phyloP scores from a whole-genome alignment of 768 basidiomycete genomes.

The Tephrocybe sp. region DNA sequence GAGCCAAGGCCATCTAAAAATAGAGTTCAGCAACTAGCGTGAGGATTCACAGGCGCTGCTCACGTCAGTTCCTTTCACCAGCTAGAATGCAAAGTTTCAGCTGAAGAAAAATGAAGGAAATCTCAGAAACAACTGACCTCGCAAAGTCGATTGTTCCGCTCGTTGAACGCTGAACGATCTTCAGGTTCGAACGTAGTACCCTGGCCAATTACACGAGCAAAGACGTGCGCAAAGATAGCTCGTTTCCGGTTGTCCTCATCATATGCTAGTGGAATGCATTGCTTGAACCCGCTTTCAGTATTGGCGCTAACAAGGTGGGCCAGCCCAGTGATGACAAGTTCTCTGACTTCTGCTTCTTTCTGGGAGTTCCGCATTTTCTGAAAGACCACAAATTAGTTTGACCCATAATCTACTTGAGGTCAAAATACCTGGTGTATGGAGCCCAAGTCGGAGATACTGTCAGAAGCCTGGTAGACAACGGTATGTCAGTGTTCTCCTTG shows the following conservation, averaged over 20 bases:
- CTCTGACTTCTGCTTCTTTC: conserved; percentile 62
- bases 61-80: conserved; percentile 75
- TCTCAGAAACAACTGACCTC: conserved; percentile 42
- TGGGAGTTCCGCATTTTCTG: conserved; percentile 44
- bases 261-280: conserved; percentile 78
- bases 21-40: conserved; percentile 5
- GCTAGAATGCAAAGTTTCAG: conserved; percentile 32
- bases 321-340: conserved; percentile 76
- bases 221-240: conserved; percentile 80
- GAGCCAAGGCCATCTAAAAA: conserved; percentile 66
- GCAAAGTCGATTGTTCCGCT: conserved; percentile 50
- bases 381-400: too few relatives aligned
- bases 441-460: conserved; percentile 47
- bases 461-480: conserved; percentile 36
- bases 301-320: conserved; percentile 82
- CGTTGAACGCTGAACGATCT: conserved; percentile 45
- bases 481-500: conserved; percentile 1
- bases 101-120: not conserved
- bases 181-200: conserved; percentile 75
- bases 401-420: too few relatives aligned
- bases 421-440: conserved; percentile 42
- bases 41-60: conserved; percentile 19
- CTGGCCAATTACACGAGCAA: conserved; percentile 75
- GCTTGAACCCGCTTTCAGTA: conserved; percentile 85
- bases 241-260: conserved; percentile 67